Conservation (phyloP, 2,329 filamentous ascomycete genomes). For the Aspergillus unguis region DNA sequence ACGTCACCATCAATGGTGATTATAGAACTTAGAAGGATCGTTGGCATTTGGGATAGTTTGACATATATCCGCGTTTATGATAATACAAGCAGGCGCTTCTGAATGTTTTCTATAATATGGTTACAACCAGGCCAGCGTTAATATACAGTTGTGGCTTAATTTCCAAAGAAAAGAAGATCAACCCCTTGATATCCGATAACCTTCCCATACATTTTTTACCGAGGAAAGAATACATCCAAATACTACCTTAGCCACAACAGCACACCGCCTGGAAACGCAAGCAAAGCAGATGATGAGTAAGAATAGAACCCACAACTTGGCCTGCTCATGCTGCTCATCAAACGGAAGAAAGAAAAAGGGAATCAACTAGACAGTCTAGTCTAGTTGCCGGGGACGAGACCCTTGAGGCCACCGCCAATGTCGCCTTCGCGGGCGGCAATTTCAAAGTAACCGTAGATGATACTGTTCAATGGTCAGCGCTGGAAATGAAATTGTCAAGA, state of each 20-base stretch:
- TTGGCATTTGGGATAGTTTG: not conserved
- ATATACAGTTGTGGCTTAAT: conserved; percentile 27
- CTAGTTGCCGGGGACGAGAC: conserved; percentile 56
- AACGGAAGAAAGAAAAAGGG: conserved; percentile 16
- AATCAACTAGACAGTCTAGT: conserved; percentile 13
- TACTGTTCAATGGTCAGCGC: conserved; percentile 54
- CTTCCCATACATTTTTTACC: conserved; percentile 17
- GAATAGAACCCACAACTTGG: conserved; percentile 23
- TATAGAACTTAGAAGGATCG: conserved; percentile 53
- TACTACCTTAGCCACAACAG: conserved; percentile 20
- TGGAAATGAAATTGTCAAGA: not conserved
- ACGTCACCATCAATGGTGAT: conserved; percentile 67
- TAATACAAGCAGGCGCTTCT: conserved; percentile 20
- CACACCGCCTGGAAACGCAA: conserved; percentile 27
- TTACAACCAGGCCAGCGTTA: conserved; percentile 32
- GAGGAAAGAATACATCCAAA: conserved; percentile 14
- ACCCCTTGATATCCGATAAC: conserved; percentile 13
- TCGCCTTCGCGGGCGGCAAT: conserved; percentile 99
- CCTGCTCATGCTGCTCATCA: conserved; percentile 34
- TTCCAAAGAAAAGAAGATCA: conserved; percentile 7
- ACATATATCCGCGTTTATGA: not conserved
- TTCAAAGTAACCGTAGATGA: conserved; percentile 99
- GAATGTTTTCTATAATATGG: conserved; percentile 31
- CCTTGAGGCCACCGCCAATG: conserved; percentile 68
- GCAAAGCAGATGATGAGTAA: conserved; percentile 23